phyloP scores from a whole-genome alignment of 75 land plant genomes.

The Cryptomeria japonica region DNA sequence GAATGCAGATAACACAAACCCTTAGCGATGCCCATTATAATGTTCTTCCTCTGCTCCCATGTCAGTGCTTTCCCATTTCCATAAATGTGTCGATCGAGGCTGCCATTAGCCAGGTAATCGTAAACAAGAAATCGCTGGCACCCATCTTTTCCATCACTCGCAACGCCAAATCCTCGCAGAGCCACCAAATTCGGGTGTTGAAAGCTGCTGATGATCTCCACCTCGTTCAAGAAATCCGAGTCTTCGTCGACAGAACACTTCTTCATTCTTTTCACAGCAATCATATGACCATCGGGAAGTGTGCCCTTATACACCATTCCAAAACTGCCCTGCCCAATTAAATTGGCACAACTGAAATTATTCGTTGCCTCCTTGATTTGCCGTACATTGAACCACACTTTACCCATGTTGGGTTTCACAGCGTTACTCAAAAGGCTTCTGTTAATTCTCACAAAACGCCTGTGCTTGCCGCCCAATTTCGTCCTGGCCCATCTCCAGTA shows the following conservation, averaged over 20 bases:
- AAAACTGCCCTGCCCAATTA: not conserved
- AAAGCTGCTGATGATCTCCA: slow-evolving; percentile 67
- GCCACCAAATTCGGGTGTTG: slow-evolving; percentile 81
- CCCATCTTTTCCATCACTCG: slow-evolving; percentile 46
- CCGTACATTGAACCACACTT: too few species aligned
- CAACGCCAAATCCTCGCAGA: slow-evolving; percentile 57
- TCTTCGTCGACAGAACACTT: slow-evolving; percentile 46
- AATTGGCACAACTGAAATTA: not conserved
- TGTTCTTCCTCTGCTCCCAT: slow-evolving; percentile 69
- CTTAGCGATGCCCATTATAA: slow-evolving; percentile 50
- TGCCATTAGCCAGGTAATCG: slow-evolving; percentile 71
- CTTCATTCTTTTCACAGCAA: slow-evolving; percentile 84
- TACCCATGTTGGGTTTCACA: not conserved
- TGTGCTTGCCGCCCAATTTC: slow-evolving; percentile 42
- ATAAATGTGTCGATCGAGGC: slow-evolving; percentile 59
- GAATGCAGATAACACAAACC: slow-evolving; percentile 84
- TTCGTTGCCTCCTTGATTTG: not conserved
- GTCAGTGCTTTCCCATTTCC: slow-evolving; percentile 51
- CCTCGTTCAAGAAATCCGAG: slow-evolving; percentile 75
- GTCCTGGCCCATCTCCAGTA: slow-evolving; percentile 11
- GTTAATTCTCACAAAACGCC: not conserved
- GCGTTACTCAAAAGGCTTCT: not conserved
- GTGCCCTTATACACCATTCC: not conserved
- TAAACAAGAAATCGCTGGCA: slow-evolving; percentile 69
- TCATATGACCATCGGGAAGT: slow-evolving; percentile 61